Base-by-base conservation (phyloP, 352 stramenopile species). In the Phytopythium sindhum region DNA sequence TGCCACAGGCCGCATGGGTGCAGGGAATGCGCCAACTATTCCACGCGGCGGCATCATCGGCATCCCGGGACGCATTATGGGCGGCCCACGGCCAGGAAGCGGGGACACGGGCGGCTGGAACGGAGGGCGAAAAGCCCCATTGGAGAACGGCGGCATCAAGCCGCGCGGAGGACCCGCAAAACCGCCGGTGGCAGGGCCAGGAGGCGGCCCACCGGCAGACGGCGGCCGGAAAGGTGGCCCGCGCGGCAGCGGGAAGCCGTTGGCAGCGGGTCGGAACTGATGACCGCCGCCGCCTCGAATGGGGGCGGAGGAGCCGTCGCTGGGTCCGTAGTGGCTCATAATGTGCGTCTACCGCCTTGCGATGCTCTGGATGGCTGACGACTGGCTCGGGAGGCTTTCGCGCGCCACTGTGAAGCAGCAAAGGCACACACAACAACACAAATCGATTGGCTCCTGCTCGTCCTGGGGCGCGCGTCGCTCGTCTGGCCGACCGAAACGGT, bases 321-420 rank as follows among this genome's bases (percentile, higher is more conserved):
- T 54, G 21, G 73, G 70, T 37, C 70, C 70, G 63, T 78, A 81
- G 63, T 76, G 68, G 65, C 61, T 81, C 73, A 81, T 65, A 8
- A n/a, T 50, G 14, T 3, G 26, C 28, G 50, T 26, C 33, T 45
- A 28, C 2, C n/a, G 45, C 3, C 39, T 45, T 19, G 39, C 33
- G 33, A 39, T 11, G 42, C 4, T 8, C 41, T 24, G 15, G 21
- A 15, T 45, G 41, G 41, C 41, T 45, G 35, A n/a, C 39, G 39
- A 12, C n/a, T n/a, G 33, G 10, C n/a, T 28, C 12, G 24, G 29
- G 47, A 29, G 47, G 24, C 47, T 35, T 1, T 7, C 29, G 51
- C 28, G 28, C 51, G 31, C 51, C 28, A 39, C 51, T 39, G 51
- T 42, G 51, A 6, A 42, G 14, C 50, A 56, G 26, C 28, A 35